A percentile compares a stretch with the other conserved stretches of the same genome.
phyloP scores from a whole-genome alignment of 1,284 basidiomycete genomes.

The Microbotryum scabiosae region DNA sequence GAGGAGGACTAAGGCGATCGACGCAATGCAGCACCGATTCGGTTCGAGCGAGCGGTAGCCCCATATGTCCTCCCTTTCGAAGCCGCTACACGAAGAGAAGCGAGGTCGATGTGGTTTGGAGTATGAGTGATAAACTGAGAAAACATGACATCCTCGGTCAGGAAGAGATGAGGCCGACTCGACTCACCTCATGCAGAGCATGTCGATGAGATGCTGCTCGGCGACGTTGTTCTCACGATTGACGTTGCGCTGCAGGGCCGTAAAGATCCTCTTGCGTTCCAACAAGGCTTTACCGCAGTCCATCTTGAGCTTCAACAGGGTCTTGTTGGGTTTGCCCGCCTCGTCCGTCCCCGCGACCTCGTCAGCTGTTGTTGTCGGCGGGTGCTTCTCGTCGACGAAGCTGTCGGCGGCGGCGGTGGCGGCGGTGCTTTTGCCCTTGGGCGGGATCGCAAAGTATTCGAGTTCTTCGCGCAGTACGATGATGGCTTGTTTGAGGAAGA shows the following conservation, averaged over 20 bases:
- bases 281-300: conserved; percentile 80
- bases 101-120: background rate
- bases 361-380: conserved; percentile 31
- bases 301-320: conserved; percentile 66
- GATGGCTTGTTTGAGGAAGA: conserved; percentile 93
- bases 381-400: background rate
- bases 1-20: conserved; percentile 90
- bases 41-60: conserved; percentile 94
- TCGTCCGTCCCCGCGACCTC: conserved; percentile 54
- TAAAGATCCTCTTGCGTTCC: conserved; percentile 87
- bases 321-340: conserved; percentile 66
- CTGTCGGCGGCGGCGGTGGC: background rate
- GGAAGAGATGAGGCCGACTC: conserved; percentile 28
- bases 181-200: conserved; percentile 95
- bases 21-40: conserved; percentile 90
- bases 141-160: background rate
- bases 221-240: conserved; percentile 99
- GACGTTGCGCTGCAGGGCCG: conserved; percentile 93
- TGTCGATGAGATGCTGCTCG: conserved; percentile 98
- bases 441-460: conserved; percentile 94
- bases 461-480: conserved; percentile 96
- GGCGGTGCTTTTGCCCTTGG: conserved; percentile 41
- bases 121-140: background rate
- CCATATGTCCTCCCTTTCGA: conserved; percentile 93
- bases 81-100: conserved; percentile 56